Evolutionary conservation across 768 basidiomycete genomes (phyloP).

Genomic region (Auriscalpium vulgare): DNA sequence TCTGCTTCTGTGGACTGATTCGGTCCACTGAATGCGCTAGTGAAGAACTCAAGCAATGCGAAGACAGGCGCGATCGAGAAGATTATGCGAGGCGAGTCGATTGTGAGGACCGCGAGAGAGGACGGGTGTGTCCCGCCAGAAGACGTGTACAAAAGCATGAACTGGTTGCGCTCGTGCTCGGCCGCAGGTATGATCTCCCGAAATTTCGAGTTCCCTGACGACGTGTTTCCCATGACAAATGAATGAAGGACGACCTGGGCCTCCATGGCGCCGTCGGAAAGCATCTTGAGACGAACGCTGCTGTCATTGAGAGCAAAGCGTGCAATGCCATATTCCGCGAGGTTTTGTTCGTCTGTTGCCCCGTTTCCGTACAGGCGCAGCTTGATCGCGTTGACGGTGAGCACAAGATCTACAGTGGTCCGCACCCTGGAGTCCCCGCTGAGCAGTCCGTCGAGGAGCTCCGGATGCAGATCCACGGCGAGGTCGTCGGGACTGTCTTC

Average conservation of each 20-base stretch:
- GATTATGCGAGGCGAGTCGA: slow-evolving; percentile 90
- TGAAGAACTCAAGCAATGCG: slow-evolving; percentile 80
- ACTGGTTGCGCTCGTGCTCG: slow-evolving; percentile 79
- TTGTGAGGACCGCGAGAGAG: slow-evolving; percentile 72
- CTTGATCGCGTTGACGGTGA: slow-evolving; percentile 63
- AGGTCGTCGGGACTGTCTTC: slow-evolving; percentile 10
- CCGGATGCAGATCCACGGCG: slow-evolving; percentile 44
- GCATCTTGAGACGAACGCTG: slow-evolving; percentile 68
- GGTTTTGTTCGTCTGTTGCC: slow-evolving; percentile 45
- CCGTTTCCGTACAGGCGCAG: slow-evolving; percentile 77
- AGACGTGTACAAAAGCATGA: slow-evolving; percentile 86
- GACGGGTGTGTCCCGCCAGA: slow-evolving; percentile 49
- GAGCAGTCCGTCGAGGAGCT: slow-evolving; percentile 33
- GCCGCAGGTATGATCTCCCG: slow-evolving; percentile 94
- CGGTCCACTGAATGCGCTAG: slow-evolving; percentile 36
- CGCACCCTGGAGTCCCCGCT: slow-evolving; percentile 30
- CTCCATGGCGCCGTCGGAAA: slow-evolving; percentile 79
- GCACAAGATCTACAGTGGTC: slow-evolving; percentile 65
- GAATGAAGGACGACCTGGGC: slow-evolving; percentile 85
- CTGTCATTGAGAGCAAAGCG: slow-evolving; percentile 79
- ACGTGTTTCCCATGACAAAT: slow-evolving; percentile 85
- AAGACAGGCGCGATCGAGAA: slow-evolving; percentile 90
- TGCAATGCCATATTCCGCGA: slow-evolving; percentile 77
- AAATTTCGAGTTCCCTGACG: slow-evolving; percentile 75
- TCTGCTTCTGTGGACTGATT: slow-evolving; percentile 13